These are phyloP conservation scores for Houttuynia cordata DNA, from an alignment of 164 flowering plant genomes.

Conservation along the genomic window DNA sequence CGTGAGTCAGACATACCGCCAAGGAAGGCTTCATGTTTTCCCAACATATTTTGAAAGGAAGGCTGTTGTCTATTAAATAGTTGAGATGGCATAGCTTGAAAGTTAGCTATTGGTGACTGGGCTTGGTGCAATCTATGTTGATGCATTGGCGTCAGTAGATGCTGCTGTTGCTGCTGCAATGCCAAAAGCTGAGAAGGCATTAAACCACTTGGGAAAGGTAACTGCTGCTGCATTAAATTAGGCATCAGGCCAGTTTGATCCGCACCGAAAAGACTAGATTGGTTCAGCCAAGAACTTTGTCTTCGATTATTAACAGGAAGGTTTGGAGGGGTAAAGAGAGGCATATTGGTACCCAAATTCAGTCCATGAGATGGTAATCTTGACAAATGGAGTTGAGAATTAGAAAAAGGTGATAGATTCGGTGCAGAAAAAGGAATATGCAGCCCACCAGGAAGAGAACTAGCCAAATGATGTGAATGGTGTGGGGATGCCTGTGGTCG, in stretches of 20 bases:
- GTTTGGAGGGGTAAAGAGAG: constrained; percentile 34
- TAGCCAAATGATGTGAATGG: constrained; percentile 28
- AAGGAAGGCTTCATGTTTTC: constrained; percentile 28
- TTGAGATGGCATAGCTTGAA: constrained; percentile 57
- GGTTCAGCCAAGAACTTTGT: constrained; percentile 53
- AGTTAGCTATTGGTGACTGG: constrained; percentile 51
- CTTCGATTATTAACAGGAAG: constrained; percentile 32
- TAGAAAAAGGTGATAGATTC: constrained; percentile 42
- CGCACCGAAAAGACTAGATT: constrained; percentile 34
- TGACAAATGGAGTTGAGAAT: constrained; percentile 38
- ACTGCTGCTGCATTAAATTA: constrained; percentile 41
- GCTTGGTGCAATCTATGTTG: constrained; percentile 44
- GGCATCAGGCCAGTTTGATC: constrained; percentile 40
- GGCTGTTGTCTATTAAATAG: constrained; percentile 33
- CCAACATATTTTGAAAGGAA: constrained; percentile 26
- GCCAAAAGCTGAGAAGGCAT: constrained; percentile 44
- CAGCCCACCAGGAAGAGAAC: constrained; percentile 29
- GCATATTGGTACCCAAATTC: constrained; percentile 38
- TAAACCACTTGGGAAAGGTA: constrained; percentile 50
- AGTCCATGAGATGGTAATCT: constrained; percentile 43
- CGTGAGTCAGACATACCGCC: constrained; percentile 37
- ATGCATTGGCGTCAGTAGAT: constrained; percentile 4
- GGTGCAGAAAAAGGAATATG: constrained; percentile 46
- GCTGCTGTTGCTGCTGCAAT: constrained; percentile 33
- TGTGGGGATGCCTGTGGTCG: constrained; percentile 47